These are phyloP conservation scores for Cladochytrium replicatum DNA, from an alignment of 192 early-diverging fungal genomes.

Conservation along the genomic window DNA sequence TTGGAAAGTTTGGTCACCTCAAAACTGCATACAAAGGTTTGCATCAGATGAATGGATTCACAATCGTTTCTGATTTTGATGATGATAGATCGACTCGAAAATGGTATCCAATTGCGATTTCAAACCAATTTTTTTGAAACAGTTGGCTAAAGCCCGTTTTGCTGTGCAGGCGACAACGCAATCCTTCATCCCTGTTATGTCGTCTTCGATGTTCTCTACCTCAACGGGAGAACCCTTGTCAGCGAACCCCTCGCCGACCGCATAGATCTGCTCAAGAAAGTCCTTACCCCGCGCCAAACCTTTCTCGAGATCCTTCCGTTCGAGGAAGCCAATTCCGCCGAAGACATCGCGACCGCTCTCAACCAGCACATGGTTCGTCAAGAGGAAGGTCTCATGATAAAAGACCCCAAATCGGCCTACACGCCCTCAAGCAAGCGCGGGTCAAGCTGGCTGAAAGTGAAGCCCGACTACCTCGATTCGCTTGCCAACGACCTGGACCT, in stretches of 20 bases:
- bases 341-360: conserved; percentile 50
- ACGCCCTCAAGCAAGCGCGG: conserved; percentile 33
- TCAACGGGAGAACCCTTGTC: conserved; percentile 53
- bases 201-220: conserved; percentile 65
- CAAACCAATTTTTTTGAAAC: too few species aligned
- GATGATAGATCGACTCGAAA: too few species aligned
- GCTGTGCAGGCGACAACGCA: conserved; percentile 17
- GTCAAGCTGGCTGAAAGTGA: conserved; percentile 65
- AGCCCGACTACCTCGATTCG: conserved; percentile 64
- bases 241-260: conserved; percentile 48
- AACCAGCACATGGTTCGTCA: conserved; percentile 39
- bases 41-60: too few species aligned
- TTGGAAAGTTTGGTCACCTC: conserved; percentile 61
- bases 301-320: conserved; percentile 48
- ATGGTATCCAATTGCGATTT: neutral
- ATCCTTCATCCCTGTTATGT: conserved; percentile 39
- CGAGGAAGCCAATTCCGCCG: conserved; percentile 33
- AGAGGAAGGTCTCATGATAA: conserved; percentile 60
- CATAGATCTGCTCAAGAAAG: conserved; percentile 30
- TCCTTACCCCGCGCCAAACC: conserved; percentile 42
- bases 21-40: conserved; percentile 53
- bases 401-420: conserved; percentile 55
- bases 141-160: neutral
- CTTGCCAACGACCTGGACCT: conserved; percentile 65
- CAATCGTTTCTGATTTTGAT: too few species aligned